phyloP scores from a whole-genome alignment of 495 filamentous ascomycete genomes.

The Lophiotrema nucula region DNA sequence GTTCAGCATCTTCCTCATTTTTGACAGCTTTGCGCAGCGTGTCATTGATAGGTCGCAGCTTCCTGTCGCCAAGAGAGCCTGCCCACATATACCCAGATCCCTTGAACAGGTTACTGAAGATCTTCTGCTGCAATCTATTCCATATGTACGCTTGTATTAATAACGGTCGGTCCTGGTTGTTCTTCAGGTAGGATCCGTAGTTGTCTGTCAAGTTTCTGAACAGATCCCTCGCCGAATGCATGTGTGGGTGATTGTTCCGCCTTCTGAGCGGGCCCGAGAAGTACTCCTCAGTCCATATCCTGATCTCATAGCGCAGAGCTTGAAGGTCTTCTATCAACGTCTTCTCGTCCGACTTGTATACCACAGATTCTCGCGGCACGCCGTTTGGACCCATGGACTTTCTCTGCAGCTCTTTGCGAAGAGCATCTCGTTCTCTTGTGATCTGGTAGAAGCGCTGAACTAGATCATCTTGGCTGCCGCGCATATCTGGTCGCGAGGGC shows the following conservation, averaged over 20 bases:
- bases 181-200: slow-evolving; percentile 28
- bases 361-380: slow-evolving; percentile 5
- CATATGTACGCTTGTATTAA: slow-evolving; percentile 32
- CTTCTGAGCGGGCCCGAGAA: slow-evolving; percentile 17
- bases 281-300: slow-evolving; percentile 30
- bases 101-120: slow-evolving; percentile 24
- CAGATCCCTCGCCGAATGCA: slow-evolving; percentile 27
- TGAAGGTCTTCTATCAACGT: slow-evolving; percentile 30
- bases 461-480: slow-evolving; percentile 31
- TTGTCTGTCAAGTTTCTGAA: slow-evolving; percentile 30
- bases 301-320: slow-evolving; percentile 28
- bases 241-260: slow-evolving; percentile 20
- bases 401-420: slow-evolving; percentile 26
- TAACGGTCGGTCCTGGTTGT: slow-evolving; percentile 21
- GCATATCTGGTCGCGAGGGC: slow-evolving; percentile 27
- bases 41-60: slow-evolving; percentile 31
- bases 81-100: slow-evolving; percentile 34
- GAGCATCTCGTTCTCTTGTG: slow-evolving; percentile 31
- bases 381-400: slow-evolving; percentile 15
- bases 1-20: slow-evolving; percentile 28
- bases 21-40: slow-evolving; percentile 32
- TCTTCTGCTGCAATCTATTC: slow-evolving; percentile 23
- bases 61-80: slow-evolving; percentile 30
- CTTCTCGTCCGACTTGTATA: slow-evolving; percentile 32
- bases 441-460: slow-evolving; percentile 31